Conservation (phyloP, 2,329 filamentous ascomycete species). For the Aspergillus spinulosporus region DNA sequence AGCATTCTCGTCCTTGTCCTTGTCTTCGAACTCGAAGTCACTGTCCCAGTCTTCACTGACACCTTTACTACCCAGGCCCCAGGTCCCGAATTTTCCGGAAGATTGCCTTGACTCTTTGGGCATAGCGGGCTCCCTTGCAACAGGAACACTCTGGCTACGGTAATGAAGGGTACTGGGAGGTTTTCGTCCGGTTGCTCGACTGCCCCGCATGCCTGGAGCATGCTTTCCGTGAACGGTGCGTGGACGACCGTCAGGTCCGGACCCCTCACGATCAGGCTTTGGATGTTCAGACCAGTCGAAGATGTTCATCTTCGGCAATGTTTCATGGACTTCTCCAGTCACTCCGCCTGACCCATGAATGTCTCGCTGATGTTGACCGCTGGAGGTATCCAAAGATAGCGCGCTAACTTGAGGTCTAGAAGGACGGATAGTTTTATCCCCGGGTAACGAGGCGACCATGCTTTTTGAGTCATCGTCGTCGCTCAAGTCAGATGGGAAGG, state of each 20-base stretch:
- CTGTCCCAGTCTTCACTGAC: constrained; percentile 69
- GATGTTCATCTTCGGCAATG: constrained; percentile 54
- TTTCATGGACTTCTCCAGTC: constrained; percentile 30
- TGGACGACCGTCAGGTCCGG: constrained; percentile 56
- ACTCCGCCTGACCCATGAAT: constrained; percentile 19
- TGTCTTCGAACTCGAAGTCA: constrained; percentile 65
- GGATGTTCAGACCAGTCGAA: constrained; percentile 67
- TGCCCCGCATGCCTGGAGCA: constrained; percentile 56
- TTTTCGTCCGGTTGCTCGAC: constrained; percentile 58
- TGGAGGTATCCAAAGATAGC: constrained; percentile 13
- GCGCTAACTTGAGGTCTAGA: constrained; percentile 11
- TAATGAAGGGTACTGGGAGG: constrained; percentile 61
- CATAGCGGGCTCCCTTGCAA: constrained; percentile 53
- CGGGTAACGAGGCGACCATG: constrained; percentile 31
- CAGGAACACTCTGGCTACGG: constrained; percentile 66
- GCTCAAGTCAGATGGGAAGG: constrained; percentile 26
- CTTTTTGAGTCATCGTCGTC: constrained; percentile 31
- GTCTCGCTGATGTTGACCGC: constrained; percentile 7
- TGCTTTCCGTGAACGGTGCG: constrained; percentile 66
- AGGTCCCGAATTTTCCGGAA: constrained; percentile 62
- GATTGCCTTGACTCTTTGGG: constrained; percentile 53
- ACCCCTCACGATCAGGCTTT: constrained; percentile 53
- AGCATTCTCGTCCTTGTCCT: constrained; percentile 40
- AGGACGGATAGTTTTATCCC: constrained; percentile 21
- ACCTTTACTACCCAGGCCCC: constrained; percentile 66